phyloP scores from a whole-genome alignment of 1,284 basidiomycete species.

The Cutaneotrichosporon cutaneum region DNA sequence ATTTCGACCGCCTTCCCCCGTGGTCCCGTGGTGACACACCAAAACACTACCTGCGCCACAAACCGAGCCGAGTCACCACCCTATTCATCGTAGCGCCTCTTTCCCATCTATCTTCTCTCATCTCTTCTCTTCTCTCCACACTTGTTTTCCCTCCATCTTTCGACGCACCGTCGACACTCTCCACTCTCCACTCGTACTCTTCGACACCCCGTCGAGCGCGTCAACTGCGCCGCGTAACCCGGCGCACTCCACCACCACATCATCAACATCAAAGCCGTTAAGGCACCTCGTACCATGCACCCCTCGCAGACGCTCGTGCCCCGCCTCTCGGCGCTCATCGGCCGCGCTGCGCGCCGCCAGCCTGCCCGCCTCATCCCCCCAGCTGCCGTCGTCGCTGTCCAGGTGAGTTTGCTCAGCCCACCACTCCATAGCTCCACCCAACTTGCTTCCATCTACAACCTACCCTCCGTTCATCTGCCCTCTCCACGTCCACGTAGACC shows the following conservation, averaged over 20 bases:
- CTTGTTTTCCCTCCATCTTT: too few relatives aligned
- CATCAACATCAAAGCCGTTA: neutral
- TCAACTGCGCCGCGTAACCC: neutral
- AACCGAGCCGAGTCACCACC: too few relatives aligned
- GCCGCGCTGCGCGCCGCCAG: conserved; percentile 2
- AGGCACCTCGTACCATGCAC: conserved; percentile 17
- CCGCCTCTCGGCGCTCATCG: conserved; percentile 18
- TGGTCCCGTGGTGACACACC: too few relatives aligned
- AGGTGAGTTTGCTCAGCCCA: conserved; percentile 8
- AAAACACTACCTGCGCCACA: too few relatives aligned
- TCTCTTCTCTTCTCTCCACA: too few relatives aligned
- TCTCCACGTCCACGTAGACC: too few relatives aligned
- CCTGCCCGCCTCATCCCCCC: neutral
- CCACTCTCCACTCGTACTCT: neutral
- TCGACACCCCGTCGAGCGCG: neutral
- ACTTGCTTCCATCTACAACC: neutral
- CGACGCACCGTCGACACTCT: neutral
- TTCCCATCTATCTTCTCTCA: too few relatives aligned
- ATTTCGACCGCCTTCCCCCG: too few relatives aligned
- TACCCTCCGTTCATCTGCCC: too few relatives aligned
- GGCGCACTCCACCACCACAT: neutral
- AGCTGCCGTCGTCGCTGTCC: conserved; percentile 8
- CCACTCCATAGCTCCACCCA: neutral
- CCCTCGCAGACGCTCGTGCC: conserved; percentile 25
- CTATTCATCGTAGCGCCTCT: too few relatives aligned